phyloP scores from a whole-genome alignment of 306 rosid genomes.

The Medicago ruthenica region DNA sequence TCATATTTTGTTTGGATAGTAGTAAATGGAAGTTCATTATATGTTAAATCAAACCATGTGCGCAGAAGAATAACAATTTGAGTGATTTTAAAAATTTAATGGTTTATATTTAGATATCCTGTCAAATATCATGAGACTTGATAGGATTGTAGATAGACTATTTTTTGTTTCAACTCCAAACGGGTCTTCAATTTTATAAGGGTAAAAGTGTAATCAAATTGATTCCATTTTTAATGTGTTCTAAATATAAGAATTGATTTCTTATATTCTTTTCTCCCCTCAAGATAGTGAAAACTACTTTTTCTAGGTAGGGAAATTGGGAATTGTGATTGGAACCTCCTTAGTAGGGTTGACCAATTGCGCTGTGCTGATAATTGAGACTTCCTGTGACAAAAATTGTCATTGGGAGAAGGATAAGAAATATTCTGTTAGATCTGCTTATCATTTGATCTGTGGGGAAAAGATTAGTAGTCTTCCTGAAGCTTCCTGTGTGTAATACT shows the following conservation, averaged over 20 bases:
- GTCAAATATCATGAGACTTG: background rate
- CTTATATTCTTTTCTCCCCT: background rate
- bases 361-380: background rate
- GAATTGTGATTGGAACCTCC: slow-evolving; percentile 8
- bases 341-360: slow-evolving; percentile 10
- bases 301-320: slow-evolving; percentile 9
- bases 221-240: slow-evolving; percentile 18
- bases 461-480: background rate
- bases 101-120: background rate
- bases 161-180: slow-evolving; percentile 14
- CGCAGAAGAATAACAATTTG: background rate
- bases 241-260: background rate
- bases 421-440: background rate
- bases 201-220: background rate
- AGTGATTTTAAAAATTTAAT: background rate
- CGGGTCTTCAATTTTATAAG: slow-evolving; percentile 1
- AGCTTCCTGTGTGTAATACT: background rate
- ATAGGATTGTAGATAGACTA: slow-evolving; percentile 7
- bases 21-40: background rate
- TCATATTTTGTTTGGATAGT: slow-evolving; percentile 17
- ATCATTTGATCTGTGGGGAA: background rate
- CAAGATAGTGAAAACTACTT: background rate
- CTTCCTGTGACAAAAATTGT: background rate
- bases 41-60: background rate
- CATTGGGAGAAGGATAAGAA: background rate